phyloP scores from a whole-genome alignment of 176 grass and related monocot species.

The Tillandsia leiboldiana region DNA sequence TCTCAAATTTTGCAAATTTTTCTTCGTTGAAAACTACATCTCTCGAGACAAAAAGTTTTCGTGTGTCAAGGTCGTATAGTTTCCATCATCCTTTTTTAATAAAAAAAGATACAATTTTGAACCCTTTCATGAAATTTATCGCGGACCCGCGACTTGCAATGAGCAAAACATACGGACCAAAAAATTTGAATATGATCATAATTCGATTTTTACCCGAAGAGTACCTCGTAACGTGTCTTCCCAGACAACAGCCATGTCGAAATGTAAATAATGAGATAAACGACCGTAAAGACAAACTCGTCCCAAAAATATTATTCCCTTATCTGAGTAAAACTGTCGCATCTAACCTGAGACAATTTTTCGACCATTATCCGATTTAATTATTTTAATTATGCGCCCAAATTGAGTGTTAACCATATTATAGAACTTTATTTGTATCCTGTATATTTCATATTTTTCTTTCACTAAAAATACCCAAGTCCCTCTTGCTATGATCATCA shows the following conservation, averaged over 20 bases:
- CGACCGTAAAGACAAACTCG: background rate
- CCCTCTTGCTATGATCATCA: too few species aligned
- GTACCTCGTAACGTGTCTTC: background rate
- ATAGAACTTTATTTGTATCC: too few species aligned
- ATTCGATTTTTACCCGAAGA: background rate
- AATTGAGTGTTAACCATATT: too few species aligned
- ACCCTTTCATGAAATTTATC: background rate
- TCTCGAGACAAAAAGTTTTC: background rate
- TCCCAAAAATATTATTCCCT: background rate
- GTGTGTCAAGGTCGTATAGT: background rate
- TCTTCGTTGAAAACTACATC: background rate
- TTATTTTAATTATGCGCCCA: background rate
- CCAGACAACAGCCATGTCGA: background rate
- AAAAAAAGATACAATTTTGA: background rate
- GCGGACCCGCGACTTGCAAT: background rate
- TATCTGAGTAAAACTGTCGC: background rate
- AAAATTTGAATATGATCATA: background rate
- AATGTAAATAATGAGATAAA: background rate
- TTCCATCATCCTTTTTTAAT: background rate
- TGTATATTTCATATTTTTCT: too few species aligned
- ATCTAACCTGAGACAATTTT: background rate
- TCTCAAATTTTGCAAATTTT: background rate
- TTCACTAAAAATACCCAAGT: too few species aligned
- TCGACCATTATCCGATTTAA: background rate
- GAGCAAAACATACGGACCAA: background rate